phyloP scores from a whole-genome alignment of 345 rosid genomes.

The Ailanthus altissimus region DNA sequence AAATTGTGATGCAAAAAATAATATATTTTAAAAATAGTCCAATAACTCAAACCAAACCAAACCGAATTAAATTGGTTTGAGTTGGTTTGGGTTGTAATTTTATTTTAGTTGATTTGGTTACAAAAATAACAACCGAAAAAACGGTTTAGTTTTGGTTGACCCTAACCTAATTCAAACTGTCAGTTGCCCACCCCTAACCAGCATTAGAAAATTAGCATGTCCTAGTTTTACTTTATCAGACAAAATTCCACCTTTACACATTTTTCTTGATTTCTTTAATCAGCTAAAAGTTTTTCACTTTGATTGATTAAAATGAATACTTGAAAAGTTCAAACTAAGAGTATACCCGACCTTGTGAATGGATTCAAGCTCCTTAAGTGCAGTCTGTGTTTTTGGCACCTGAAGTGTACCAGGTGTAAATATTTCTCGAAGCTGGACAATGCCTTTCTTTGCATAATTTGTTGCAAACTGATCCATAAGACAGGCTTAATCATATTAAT shows the following conservation, averaged over 20 bases:
- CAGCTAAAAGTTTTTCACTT: background rate
- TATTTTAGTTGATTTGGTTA: too few species aligned
- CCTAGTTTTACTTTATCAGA: background rate
- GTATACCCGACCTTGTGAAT: conserved; percentile 71
- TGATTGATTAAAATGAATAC: background rate
- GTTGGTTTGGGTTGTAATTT: too few species aligned
- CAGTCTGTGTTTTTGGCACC: conserved; percentile 66
- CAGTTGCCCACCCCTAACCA: too few species aligned
- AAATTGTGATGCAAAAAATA: too few species aligned
- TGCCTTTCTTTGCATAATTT: conserved; percentile 61
- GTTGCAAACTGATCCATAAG: conserved; percentile 62
- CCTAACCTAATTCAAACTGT: too few species aligned
- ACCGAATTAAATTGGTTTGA: too few species aligned
- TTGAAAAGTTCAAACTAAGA: background rate
- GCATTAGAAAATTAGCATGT: background rate
- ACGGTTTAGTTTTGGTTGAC: too few species aligned
- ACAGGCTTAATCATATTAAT: conserved; percentile 15
- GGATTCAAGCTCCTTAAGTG: conserved; percentile 87
- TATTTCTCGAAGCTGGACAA: conserved; percentile 81
- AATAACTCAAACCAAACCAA: too few species aligned
- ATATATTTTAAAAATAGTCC: too few species aligned
- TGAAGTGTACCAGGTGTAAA: conserved; percentile 63
- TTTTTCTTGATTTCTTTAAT: background rate
- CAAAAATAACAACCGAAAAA: too few species aligned
- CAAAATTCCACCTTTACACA: background rate